Base-by-base conservation (phyloP, 179 eudicot species). In the Pouteria campechiana region DNA sequence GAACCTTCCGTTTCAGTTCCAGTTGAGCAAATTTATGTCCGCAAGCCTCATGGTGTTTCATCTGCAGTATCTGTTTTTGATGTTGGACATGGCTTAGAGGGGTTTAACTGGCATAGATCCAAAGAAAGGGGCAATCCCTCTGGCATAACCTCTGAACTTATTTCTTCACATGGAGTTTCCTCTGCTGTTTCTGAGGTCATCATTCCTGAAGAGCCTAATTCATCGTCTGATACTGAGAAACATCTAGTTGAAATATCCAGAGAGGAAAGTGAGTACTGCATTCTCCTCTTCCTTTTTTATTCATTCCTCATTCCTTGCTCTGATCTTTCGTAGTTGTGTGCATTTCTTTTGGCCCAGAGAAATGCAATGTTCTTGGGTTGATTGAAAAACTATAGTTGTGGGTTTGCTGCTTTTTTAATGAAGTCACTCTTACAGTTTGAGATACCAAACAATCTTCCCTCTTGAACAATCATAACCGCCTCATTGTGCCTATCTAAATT, bases 261-360 rank as follows among this genome's bases (percentile, higher is more conserved):
- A 27, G 65, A 65, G 25, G 61, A 58, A 18, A 13, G 86, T 78
- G 74, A 66, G 85, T 54, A n/a, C n/a, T n/a, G 41, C 37, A 37
- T 7, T 20, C 48, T 6, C 60, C 44, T 44, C 25, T 41, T 16
- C 7, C 24, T 17, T 5, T 12, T 2, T 15, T 7, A 37, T 29
- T 20, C 17, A 6, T 40, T 20, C 42, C 22, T 0, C 5, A 36
- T 48, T 11, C 12, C 13, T 23, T 11, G 20, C 7, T 27, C 28
- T 37, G 2, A 7, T 22, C 7, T 32, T 25, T 50, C 3, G n/a
- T n/a, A n/a, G n/a, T n/a, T n/a, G n/a, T n/a, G n/a, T n/a, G n/a
- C n/a, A n/a, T n/a, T n/a, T n/a, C n/a, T n/a, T n/a, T n/a, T n/a
- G n/a, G n/a, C n/a, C n/a, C n/a, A n/a, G n/a, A n/a, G n/a, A n/a